Evolutionary conservation across 2,329 filamentous ascomycete genomes (phyloP).

Genomic region (Sarocladium brachiariae): DNA sequence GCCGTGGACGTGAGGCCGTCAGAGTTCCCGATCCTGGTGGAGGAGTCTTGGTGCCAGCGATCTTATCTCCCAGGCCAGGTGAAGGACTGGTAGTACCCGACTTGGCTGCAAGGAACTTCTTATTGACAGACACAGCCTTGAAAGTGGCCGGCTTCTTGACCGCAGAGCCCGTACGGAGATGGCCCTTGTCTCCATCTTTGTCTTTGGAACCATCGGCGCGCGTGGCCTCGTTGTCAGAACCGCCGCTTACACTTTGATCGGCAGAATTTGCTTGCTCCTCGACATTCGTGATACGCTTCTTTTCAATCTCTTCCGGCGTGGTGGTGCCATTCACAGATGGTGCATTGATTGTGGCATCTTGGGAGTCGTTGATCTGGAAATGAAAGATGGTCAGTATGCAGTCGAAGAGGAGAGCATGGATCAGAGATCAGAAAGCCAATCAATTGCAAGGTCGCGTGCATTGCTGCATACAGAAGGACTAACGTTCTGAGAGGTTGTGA

Average conservation of each 20-base stretch:
- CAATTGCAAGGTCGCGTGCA: background rate
- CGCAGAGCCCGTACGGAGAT: constrained; percentile 51
- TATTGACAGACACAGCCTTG: constrained; percentile 81
- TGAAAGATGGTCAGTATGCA: constrained; percentile 20
- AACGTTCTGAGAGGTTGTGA: constrained; percentile 36
- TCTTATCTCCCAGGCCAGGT: constrained; percentile 46
- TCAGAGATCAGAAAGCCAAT: background rate
- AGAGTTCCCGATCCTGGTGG: constrained; percentile 38
- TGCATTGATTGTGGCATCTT: constrained; percentile 40
- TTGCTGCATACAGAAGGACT: constrained; percentile 16
- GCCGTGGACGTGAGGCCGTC: constrained; percentile 56
- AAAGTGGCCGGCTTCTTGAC: constrained; percentile 72
- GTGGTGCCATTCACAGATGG: constrained; percentile 43
- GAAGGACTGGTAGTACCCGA: constrained; percentile 35
- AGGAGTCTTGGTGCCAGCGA: constrained; percentile 37
- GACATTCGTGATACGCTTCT: constrained; percentile 50
- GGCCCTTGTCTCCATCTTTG: constrained; percentile 51
- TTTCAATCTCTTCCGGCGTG: constrained; percentile 44
- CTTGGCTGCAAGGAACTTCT: constrained; percentile 75
- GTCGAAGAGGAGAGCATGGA: background rate
- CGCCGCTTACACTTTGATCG: constrained; percentile 64
- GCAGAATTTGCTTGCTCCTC: constrained; percentile 56
- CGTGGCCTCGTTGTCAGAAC: constrained; percentile 70
- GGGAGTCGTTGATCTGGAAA: constrained; percentile 28
- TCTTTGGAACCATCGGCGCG: constrained; percentile 47